A percentile compares a stretch with the other conserved stretches of the same genome.
phyloP scores from a whole-genome alignment of 768 basidiomycete genomes.

The Boletus patriciae region DNA sequence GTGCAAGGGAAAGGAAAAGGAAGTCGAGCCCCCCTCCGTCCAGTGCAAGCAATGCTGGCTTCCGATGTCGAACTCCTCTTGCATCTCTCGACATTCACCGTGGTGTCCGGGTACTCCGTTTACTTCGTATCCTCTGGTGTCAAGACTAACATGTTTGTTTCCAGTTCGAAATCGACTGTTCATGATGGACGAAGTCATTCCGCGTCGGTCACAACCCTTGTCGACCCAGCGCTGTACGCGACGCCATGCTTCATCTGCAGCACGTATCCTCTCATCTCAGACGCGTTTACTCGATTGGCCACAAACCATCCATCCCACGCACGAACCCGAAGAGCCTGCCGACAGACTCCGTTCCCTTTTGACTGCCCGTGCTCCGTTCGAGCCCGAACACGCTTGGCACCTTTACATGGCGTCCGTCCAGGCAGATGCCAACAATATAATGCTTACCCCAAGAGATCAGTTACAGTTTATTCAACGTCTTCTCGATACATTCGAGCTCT shows the following conservation, averaged over 20 bases:
- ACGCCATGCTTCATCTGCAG: conserved; percentile 25
- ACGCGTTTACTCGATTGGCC: conserved; percentile 9
- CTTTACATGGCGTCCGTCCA: conserved; percentile 30
- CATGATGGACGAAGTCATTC: conserved; percentile 38
- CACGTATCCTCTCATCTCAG: conserved; percentile 15
- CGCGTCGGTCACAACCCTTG: conserved; percentile 22
- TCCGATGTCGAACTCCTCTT: conserved; percentile 41
- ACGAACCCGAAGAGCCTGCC: conserved; percentile 5
- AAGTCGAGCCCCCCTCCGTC: conserved; percentile 26
- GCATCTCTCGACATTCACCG: conserved; percentile 45
- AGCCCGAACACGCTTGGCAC: conserved; percentile 43
- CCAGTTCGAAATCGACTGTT: conserved; percentile 37
- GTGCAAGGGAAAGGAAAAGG: conserved; percentile 56
- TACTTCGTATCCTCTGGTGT: not conserved
- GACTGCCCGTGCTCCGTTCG: conserved; percentile 21
- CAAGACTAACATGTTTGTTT: conserved; percentile 8
- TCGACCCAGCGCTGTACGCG: conserved; percentile 21
- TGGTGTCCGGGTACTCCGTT: conserved; percentile 47
- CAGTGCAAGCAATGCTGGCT: conserved; percentile 31
- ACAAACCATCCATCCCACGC: not conserved
- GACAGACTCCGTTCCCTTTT: conserved; percentile 24
- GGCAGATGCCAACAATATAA: conserved; percentile 8
- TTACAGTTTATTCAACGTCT: conserved; percentile 30
- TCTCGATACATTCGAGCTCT: conserved; percentile 14
- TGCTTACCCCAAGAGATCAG: conserved; percentile 26